Percentiles rank a stretch among this genome's conserved stretches.
These are phyloP conservation scores for Syncephalis fuscata DNA, from an alignment of 371 early-diverging fungal species.

Conservation along the genomic window DNA sequence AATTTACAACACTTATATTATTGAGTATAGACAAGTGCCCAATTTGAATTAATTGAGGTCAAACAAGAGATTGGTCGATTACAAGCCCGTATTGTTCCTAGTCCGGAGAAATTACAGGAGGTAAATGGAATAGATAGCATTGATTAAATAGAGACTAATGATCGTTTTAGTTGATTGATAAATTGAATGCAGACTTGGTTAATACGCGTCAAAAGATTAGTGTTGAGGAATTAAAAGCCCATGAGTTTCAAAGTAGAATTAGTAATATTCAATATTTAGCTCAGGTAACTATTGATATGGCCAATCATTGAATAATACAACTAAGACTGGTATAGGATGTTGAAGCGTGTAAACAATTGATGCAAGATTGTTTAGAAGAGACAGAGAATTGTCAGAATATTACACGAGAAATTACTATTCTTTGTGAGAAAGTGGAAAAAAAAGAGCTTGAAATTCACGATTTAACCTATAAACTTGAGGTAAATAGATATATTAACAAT, in stretches of 20 bases:
- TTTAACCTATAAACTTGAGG: too few species aligned
- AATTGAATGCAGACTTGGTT: not conserved
- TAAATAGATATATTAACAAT: too few species aligned
- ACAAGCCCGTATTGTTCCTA: not conserved
- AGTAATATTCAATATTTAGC: not conserved
- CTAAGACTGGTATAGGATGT: too few species aligned
- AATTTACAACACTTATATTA: not conserved
- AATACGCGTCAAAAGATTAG: not conserved
- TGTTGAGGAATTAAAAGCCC: not conserved
- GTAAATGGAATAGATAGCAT: not conserved
- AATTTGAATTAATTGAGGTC: not conserved
- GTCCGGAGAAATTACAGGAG: constrained; percentile 1
- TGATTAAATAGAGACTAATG: not conserved
- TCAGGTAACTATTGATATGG: too few species aligned
- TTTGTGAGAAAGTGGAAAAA: too few species aligned
- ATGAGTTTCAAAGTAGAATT: not conserved
- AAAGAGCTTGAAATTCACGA: too few species aligned
- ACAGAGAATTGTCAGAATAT: too few species aligned
- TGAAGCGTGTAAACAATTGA: too few species aligned
- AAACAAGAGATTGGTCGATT: not conserved
- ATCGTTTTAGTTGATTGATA: not conserved
- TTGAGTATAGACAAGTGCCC: not conserved
- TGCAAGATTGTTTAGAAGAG: too few species aligned
- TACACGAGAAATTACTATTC: too few species aligned
- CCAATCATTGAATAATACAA: too few species aligned